Conservation (phyloP, 495 filamentous ascomycete genomes). For the Filosporella fistucella region DNA sequence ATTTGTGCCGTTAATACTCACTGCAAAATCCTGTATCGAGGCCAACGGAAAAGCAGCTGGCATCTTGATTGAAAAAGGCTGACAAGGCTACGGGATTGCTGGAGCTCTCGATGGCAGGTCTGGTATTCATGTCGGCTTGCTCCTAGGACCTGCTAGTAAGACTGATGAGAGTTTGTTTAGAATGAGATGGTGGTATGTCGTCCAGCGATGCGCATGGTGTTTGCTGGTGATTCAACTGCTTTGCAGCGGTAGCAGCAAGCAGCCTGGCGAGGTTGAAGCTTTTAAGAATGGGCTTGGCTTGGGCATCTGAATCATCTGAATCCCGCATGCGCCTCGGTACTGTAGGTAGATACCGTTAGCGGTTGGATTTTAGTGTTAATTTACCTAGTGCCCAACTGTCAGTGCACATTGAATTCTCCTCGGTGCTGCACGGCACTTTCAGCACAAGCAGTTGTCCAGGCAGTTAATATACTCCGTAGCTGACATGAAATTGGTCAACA, state of each 20-base stretch:
- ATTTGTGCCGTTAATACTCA: conserved; percentile 37
- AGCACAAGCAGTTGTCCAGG: no score
- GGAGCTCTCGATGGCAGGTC: conserved; percentile 76
- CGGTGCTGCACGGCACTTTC: no score
- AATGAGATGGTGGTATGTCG: background rate
- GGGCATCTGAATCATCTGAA: no score
- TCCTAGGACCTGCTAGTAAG: background rate
- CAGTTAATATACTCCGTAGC: no score
- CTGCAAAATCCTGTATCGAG: conserved; percentile 83
- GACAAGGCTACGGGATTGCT: conserved; percentile 73
- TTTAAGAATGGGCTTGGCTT: no score
- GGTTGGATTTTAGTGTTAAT: no score
- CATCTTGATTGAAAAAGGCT: conserved; percentile 81
- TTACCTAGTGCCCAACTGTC: no score
- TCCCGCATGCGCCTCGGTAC: no score
- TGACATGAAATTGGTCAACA: no score
- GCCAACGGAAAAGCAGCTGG: conserved; percentile 84
- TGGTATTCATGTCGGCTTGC: conserved; percentile 74
- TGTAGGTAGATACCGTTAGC: no score
- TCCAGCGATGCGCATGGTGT: background rate
- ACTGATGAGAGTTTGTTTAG: background rate
- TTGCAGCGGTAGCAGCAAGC: background rate
- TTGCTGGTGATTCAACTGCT: background rate
- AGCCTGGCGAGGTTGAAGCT: no score
- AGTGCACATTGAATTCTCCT: no score